These are phyloP conservation scores for Colletotrichum orbiculare DNA, from an alignment of 2,329 filamentous ascomycete genomes.

Conservation along the genomic window DNA sequence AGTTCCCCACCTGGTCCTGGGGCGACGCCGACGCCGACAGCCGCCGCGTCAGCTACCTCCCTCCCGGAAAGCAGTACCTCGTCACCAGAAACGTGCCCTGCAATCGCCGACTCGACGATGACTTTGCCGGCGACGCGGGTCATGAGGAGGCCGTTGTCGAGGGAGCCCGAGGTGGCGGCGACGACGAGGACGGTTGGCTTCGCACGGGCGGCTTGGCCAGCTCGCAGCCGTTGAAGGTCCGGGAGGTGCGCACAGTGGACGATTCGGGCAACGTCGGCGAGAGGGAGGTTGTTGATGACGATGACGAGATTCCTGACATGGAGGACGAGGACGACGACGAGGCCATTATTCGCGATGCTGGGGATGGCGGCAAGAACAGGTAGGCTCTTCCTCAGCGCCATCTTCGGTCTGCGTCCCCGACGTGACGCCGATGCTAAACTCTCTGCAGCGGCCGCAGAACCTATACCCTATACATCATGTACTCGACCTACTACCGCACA, in stretches of 20 bases:
- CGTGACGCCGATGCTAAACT: constrained; percentile 30
- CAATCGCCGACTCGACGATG: constrained; percentile 88
- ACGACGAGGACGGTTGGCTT: constrained; percentile 90
- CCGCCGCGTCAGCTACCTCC: constrained; percentile 84
- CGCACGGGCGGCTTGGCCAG: constrained; percentile 83
- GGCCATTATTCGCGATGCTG: constrained; percentile 88
- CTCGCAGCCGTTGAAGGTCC: constrained; percentile 79
- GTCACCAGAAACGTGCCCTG: constrained; percentile 96
- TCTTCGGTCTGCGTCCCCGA: not conserved
- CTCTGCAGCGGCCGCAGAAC: constrained; percentile 78
- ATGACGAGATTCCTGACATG: constrained; percentile 97
- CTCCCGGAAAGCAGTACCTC: constrained; percentile 91
- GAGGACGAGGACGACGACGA: constrained; percentile 97
- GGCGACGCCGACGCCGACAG: constrained; percentile 84
- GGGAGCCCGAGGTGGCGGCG: constrained; percentile 57
- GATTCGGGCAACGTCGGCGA: constrained; percentile 89
- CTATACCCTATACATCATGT: constrained; percentile 99
- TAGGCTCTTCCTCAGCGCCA: constrained; percentile 41
- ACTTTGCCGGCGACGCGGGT: constrained; percentile 89
- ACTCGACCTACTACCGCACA: constrained; percentile 95
- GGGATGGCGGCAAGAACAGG: constrained; percentile 59
- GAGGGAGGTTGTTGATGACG: constrained; percentile 73
- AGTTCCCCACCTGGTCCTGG: constrained; percentile 99
- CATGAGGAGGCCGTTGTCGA: constrained; percentile 88
- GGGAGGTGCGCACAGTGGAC: constrained; percentile 88